Percentiles rank a stretch among this genome's conserved stretches.
Conservation (phyloP, 2,329 filamentous ascomycete species). For the Diaporthe ampelina region DNA sequence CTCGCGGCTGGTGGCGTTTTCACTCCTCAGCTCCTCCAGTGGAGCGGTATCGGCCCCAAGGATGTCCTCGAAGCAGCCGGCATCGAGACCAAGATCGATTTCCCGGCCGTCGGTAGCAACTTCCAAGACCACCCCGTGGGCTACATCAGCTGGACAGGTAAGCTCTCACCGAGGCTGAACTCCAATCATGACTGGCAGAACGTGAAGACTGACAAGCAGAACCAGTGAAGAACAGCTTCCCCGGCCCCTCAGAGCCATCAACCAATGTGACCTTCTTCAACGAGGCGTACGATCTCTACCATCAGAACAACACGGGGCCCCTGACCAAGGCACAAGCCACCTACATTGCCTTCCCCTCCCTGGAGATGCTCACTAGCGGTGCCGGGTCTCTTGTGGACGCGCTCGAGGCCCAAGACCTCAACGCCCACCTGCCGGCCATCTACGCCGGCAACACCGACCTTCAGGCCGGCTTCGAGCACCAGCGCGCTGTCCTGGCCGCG, state of each 20-base stretch:
- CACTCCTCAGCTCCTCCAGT: conserved; percentile 6
- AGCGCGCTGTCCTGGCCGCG: conserved; percentile 49
- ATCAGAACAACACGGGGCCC: not conserved
- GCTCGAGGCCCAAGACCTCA: not conserved
- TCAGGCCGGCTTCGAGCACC: conserved; percentile 16
- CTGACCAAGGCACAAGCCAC: conserved; percentile 24
- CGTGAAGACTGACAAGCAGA: not conserved
- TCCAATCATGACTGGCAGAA: not conserved
- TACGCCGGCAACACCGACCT: not conserved
- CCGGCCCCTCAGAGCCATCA: not conserved
- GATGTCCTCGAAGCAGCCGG: not conserved
- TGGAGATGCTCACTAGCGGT: not conserved
- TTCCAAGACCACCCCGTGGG: conserved; percentile 6
- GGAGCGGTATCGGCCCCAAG: conserved; percentile 19
- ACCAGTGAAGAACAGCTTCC: conserved; percentile 14
- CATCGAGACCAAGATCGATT: conserved; percentile 14
- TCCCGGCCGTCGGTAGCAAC: not conserved
- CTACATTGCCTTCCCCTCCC: conserved; percentile 8
- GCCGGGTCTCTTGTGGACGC: not conserved
- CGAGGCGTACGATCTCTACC: conserved; percentile 20
- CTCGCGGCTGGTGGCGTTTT: conserved; percentile 17
- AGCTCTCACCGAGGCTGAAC: not conserved
- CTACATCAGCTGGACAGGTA: conserved; percentile 23
- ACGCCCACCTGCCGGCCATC: not conserved
- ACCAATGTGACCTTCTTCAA: conserved; percentile 8